Evolutionary conservation across 805 yeast species (phyloP).

Genomic region (Hagleromyces aurorensis): DNA sequence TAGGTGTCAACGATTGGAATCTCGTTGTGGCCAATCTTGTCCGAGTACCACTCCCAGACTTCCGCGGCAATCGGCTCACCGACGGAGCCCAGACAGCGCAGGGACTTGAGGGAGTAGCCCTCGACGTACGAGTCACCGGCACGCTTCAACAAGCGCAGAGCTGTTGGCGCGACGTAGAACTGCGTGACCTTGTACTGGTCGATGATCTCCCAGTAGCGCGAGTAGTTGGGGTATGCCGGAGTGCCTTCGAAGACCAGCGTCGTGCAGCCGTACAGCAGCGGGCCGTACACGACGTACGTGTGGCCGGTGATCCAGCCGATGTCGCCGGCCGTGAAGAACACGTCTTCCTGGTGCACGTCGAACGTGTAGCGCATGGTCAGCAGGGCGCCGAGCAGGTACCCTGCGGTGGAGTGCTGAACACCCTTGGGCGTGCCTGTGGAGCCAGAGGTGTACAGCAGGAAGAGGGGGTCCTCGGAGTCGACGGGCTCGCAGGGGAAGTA

Average conservation of each 20-base stretch:
- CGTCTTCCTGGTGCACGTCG: conserved; percentile 67
- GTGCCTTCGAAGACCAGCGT: conserved; percentile 81
- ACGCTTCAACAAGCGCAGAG: conserved; percentile 65
- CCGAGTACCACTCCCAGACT: conserved; percentile 82
- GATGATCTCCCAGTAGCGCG: conserved; percentile 74
- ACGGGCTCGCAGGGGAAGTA: conserved; percentile 71
- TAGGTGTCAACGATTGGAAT: conserved; percentile 75
- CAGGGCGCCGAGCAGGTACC: conserved; percentile 66
- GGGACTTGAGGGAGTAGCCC: conserved; percentile 52
- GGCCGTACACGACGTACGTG: conserved; percentile 77
- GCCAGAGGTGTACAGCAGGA: conserved; percentile 77
- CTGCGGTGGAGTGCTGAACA: conserved; percentile 74
- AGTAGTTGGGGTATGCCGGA: conserved; percentile 75
- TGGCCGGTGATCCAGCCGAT: conserved; percentile 92
- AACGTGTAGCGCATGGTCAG: conserved; percentile 68
- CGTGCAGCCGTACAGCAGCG: conserved; percentile 66
- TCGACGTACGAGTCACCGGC: conserved; percentile 60
- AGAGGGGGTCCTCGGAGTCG: conserved; percentile 72
- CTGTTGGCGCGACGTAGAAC: conserved; percentile 82
- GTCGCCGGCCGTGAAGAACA: conserved; percentile 81
- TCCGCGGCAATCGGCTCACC: conserved; percentile 86
- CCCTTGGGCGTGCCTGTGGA: conserved; percentile 89
- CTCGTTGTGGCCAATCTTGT: conserved; percentile 59
- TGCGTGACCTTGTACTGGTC: conserved; percentile 66
- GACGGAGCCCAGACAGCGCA: conserved; percentile 71